Evolutionary conservation across 345 rosid genomes (phyloP).

Genomic region (Heritiera littoralis): DNA sequence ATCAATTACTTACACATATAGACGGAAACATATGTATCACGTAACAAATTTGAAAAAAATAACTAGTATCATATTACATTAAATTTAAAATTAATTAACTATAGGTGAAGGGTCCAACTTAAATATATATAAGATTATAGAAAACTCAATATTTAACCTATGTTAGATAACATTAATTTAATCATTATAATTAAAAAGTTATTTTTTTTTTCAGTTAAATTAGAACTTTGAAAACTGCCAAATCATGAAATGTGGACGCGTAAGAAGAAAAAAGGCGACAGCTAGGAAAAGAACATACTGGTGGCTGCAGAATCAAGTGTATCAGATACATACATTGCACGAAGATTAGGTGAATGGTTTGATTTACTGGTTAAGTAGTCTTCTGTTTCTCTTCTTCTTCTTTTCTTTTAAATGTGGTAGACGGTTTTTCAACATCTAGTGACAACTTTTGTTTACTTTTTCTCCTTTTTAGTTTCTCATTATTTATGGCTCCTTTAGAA

Average conservation of each 20-base stretch:
- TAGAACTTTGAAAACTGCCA: neutral
- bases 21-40: no score
- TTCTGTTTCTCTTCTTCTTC: neutral
- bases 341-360: constrained; percentile 12
- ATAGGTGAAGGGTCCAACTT: no score
- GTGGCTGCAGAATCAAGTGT: neutral
- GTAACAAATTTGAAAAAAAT: no score
- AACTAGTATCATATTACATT: no score
- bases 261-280: neutral
- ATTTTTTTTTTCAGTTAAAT: neutral
- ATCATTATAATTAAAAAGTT: neutral
- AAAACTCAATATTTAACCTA: no score
- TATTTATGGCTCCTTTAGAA: neutral
- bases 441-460: neutral
- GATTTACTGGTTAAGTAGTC: neutral
- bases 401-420: neutral
- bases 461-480: neutral
- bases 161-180: no score
- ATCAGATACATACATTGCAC: neutral
- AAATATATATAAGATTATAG: no score
- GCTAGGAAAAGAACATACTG: neutral
- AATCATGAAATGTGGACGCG: constrained; percentile 1
- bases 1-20: no score
- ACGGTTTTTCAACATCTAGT: neutral
- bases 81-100: no score